phyloP scores from a whole-genome alignment of 2,329 filamentous ascomycete species.

The Biscogniauxia marginata region DNA sequence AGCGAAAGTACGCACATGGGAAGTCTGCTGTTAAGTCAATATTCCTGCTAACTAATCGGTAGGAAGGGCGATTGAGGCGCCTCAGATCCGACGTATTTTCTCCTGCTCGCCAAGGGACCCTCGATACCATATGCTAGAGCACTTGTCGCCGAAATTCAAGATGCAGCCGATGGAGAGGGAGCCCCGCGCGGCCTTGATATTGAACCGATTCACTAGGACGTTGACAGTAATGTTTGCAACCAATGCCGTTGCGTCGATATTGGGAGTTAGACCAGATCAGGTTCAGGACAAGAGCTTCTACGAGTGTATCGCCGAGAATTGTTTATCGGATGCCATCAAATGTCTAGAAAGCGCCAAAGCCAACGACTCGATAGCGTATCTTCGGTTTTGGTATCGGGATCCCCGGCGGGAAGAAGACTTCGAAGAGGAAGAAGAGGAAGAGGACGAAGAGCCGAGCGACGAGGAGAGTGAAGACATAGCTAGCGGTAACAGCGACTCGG shows the following conservation, averaged over 20 bases:
- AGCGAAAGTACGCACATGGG: constrained; percentile 65
- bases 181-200: constrained; percentile 77
- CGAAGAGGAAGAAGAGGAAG: constrained; percentile 43
- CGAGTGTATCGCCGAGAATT: constrained; percentile 78
- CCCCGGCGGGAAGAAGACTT: constrained; percentile 60
- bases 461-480: constrained; percentile 35
- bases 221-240: constrained; percentile 86
- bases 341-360: constrained; percentile 83
- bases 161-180: constrained; percentile 66
- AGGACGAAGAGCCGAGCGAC: constrained; percentile 39
- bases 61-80: constrained; percentile 77
- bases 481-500: constrained; percentile 38
- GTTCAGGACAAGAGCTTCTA: constrained; percentile 81
- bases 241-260: constrained; percentile 69
- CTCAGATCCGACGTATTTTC: constrained; percentile 75
- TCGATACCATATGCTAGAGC: constrained; percentile 85
- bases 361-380: constrained; percentile 87
- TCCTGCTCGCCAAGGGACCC: constrained; percentile 79
- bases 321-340: constrained; percentile 71
- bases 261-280: constrained; percentile 68
- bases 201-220: constrained; percentile 83
- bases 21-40: constrained; percentile 1
- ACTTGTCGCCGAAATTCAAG: constrained; percentile 78
- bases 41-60: constrained; percentile 9
- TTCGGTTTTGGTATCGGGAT: constrained; percentile 82